phyloP scores from a whole-genome alignment of 768 basidiomycete genomes.

The Pleurotus djamor region DNA sequence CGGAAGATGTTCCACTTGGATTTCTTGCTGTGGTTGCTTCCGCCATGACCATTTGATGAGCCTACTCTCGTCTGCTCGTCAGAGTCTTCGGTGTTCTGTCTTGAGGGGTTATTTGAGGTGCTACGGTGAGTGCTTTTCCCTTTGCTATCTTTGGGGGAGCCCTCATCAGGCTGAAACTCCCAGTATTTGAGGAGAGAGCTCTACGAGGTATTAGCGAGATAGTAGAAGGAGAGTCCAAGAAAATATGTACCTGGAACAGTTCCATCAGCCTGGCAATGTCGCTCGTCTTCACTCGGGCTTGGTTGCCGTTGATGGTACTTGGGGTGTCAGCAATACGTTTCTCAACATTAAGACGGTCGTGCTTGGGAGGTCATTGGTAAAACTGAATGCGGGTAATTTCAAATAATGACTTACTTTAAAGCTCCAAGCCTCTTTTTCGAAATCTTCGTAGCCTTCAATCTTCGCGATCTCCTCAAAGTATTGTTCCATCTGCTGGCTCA shows the following conservation, averaged over 20 bases:
- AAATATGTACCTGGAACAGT: conserved; percentile 60
- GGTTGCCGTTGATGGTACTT: conserved; percentile 32
- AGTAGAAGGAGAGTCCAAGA: neutral
- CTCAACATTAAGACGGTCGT: conserved; percentile 75
- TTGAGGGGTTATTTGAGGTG: conserved; percentile 22
- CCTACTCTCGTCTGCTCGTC: conserved; percentile 5
- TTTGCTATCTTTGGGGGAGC: conserved; percentile 15
- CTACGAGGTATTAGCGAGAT: conserved; percentile 23
- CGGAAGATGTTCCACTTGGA: conserved; percentile 8
- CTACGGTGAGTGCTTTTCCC: conserved; percentile 22
- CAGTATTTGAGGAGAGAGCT: conserved; percentile 72
- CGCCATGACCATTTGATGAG: neutral
- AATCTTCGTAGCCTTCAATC: conserved; percentile 65
- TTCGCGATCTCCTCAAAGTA: conserved; percentile 70
- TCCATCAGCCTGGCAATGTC: conserved; percentile 86
- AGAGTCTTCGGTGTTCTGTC: conserved; percentile 9
- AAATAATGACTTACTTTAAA: conserved; percentile 60
- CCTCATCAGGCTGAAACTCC: conserved; percentile 54
- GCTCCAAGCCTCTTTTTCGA: conserved; percentile 71
- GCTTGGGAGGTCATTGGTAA: conserved; percentile 34
- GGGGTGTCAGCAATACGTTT: conserved; percentile 50
- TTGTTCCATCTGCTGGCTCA: conserved; percentile 79
- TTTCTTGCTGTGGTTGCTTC: neutral
- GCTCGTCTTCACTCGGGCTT: conserved; percentile 61
- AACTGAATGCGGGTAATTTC: neutral